These are phyloP conservation scores for Fraxinus excelsior DNA, from an alignment of 257 asterid genomes.

Conservation along the genomic window DNA sequence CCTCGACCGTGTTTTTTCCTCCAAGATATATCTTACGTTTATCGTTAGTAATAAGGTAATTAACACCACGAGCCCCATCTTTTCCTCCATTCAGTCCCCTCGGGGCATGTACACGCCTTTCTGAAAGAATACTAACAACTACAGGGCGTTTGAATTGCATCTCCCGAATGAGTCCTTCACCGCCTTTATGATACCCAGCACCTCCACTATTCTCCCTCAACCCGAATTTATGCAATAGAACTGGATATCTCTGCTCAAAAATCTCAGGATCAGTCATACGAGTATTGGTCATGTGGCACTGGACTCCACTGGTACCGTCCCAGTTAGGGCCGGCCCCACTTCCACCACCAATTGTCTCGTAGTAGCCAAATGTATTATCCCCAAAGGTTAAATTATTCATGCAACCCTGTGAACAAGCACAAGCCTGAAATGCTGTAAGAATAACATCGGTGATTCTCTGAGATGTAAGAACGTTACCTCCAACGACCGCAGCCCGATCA, in stretches of 20 bases:
- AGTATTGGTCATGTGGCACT: slow-evolving; percentile 98
- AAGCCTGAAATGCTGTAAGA: slow-evolving; percentile 88
- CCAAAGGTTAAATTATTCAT: slow-evolving; percentile 97
- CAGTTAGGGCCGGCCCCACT: slow-evolving; percentile 93
- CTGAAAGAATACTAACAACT: slow-evolving; percentile 88
- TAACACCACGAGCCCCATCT: slow-evolving; percentile 79
- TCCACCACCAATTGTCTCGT: slow-evolving; percentile 95
- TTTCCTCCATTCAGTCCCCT: slow-evolving; percentile 83
- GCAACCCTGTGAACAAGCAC: slow-evolving; percentile 98
- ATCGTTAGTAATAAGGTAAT: slow-evolving; percentile 69
- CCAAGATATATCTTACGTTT: slow-evolving; percentile 72
- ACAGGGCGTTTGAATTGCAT: slow-evolving; percentile 75
- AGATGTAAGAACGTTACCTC: slow-evolving; percentile 94
- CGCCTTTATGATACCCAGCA: slow-evolving; percentile 73
- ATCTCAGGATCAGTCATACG: slow-evolving; percentile 99
- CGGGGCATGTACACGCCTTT: slow-evolving; percentile 91
- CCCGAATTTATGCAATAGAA: slow-evolving; percentile 73
- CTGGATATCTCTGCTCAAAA: slow-evolving; percentile 96
- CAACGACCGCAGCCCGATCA: slow-evolving; percentile 91
- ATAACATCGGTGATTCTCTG: slow-evolving; percentile 90
- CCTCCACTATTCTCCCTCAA: slow-evolving; percentile 89
- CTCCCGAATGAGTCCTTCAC: slow-evolving; percentile 90
- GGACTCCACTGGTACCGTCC: slow-evolving; percentile 96
- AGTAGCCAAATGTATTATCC: slow-evolving; percentile 83
- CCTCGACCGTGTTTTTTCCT: slow-evolving; percentile 84